Percentiles rank a stretch among this genome's conserved stretches.
phyloP scores from a whole-genome alignment of 129 eudicot species.

The Arctium minus region DNA sequence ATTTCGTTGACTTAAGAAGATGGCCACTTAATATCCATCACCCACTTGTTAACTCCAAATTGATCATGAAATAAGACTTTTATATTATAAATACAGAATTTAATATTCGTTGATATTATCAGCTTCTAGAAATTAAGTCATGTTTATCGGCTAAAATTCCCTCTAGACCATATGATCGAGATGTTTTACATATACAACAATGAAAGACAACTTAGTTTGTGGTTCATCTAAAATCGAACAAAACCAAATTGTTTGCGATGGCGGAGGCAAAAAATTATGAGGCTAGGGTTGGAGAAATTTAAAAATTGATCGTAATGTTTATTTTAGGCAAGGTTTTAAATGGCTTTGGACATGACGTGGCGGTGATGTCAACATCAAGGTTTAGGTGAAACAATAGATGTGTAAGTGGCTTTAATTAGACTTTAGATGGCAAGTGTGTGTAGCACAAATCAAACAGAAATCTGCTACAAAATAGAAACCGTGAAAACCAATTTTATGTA shows the following conservation, averaged over 20 bases:
- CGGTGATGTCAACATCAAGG: too few relatives aligned
- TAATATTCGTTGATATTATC: neutral
- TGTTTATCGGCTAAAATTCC: neutral
- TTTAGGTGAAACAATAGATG: too few relatives aligned
- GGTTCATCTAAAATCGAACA: neutral
- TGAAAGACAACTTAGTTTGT: neutral
- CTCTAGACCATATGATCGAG: neutral
- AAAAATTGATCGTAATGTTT: too few relatives aligned
- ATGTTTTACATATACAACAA: neutral
- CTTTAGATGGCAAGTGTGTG: too few relatives aligned
- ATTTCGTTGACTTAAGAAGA: conserved; percentile 1
- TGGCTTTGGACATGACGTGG: too few relatives aligned
- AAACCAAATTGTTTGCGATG: neutral
- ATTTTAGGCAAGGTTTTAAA: too few relatives aligned
- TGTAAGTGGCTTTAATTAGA: too few relatives aligned
- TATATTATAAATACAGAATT: neutral
- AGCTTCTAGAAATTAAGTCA: neutral
- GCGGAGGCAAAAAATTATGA: too few relatives aligned
- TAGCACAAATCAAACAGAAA: too few relatives aligned
- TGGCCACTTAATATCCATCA: neutral
- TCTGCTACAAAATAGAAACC: too few relatives aligned
- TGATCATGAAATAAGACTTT: neutral
- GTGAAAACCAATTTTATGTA: too few relatives aligned
- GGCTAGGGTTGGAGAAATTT: too few relatives aligned
- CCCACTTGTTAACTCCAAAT: neutral